Evolutionary conservation across 1,284 basidiomycete species (phyloP), one percentile per base, ranked within the genome.

Genomic region (Chiua sp.): DNA sequence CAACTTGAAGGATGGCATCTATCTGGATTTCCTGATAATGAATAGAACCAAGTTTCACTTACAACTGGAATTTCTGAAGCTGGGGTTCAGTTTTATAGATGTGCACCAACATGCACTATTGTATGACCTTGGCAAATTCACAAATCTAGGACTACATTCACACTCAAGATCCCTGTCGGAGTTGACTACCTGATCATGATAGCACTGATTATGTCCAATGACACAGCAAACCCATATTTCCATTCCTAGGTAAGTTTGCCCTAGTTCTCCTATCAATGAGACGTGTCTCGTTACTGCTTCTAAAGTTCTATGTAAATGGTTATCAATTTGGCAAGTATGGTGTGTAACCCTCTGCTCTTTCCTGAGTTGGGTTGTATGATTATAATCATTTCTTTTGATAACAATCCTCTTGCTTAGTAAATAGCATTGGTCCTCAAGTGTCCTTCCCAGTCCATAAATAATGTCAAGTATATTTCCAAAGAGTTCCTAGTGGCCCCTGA

Each of bases 171-270:
- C 12, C 78, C 82, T 4, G 54, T 70, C 5, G 78, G 79, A 5
- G 71, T 82, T n/a, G 82, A 83, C 66, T 82, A 79, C 63, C 81
- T 81, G n/a, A 66, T 83, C 63, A 80, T 81, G n/a, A 66, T 83
- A 55, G 72, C 81, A 11, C 62, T 83, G 69, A 61, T 68, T 15
- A 56, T 72, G 20, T 68, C 68, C 15, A 80, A 82, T 59, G 71
- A 71, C 16, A 80, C 79, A 2, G 66, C 62, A 13, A 78, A 77
- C 46, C 72, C 79, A 47, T 65, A 77, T 59, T 81, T 78, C 72
- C 76, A 81, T 28, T 74, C 58, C 37, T 77, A 70, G 63, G 68
- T 73, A 64, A 57, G 37, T 18, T 30, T 47, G 2, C 4, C 6
- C 23, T 22, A 7, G 32, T 20, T 13, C 28, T 22, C 30, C 13